phyloP scores from a whole-genome alignment of 768 basidiomycete species.

The Suillus paluster region DNA sequence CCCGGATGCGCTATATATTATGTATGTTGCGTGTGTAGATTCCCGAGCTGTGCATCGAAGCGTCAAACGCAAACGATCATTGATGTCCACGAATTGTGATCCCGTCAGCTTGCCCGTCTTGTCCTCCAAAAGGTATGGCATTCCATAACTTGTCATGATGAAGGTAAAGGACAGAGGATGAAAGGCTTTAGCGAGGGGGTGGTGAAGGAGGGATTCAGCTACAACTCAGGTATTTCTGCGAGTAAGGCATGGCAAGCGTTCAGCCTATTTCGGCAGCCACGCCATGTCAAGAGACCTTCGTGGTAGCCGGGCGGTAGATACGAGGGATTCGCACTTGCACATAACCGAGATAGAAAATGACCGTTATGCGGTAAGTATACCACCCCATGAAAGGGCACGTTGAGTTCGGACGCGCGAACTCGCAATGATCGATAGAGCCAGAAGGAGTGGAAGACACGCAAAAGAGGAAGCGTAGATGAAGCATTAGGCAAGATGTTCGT shows the following conservation, averaged over 20 bases:
- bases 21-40: conserved; percentile 49
- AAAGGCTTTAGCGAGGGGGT: conserved; percentile 7
- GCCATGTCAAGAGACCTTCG: conserved; percentile 22
- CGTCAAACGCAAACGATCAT: conserved; percentile 59
- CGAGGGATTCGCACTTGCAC: conserved; percentile 18
- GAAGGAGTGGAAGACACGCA: conserved; percentile 10
- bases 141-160: conserved; percentile 50
- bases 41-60: conserved; percentile 53
- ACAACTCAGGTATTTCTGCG: conserved; percentile 29
- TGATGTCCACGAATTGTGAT: conserved; percentile 64
- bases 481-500: conserved; percentile 17
- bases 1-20: conserved; percentile 50
- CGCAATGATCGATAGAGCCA: conserved; percentile 14
- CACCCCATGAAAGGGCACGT: conserved; percentile 19
- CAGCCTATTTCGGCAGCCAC: conserved; percentile 27
- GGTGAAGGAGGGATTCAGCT: conserved; percentile 5
- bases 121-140: conserved; percentile 71
- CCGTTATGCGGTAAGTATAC: conserved; percentile 13
- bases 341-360: conserved; percentile 25
- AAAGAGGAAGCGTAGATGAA: conserved; percentile 24
- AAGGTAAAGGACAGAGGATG: conserved; percentile 14
- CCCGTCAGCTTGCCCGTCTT: conserved; percentile 55
- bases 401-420: conserved; percentile 16
- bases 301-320: conserved; percentile 21
- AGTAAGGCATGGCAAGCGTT: conserved; percentile 11